Evolutionary conservation across 1,139 yeast genomes (phyloP).

Genomic region (Zygotorulaspora mrakii): DNA sequence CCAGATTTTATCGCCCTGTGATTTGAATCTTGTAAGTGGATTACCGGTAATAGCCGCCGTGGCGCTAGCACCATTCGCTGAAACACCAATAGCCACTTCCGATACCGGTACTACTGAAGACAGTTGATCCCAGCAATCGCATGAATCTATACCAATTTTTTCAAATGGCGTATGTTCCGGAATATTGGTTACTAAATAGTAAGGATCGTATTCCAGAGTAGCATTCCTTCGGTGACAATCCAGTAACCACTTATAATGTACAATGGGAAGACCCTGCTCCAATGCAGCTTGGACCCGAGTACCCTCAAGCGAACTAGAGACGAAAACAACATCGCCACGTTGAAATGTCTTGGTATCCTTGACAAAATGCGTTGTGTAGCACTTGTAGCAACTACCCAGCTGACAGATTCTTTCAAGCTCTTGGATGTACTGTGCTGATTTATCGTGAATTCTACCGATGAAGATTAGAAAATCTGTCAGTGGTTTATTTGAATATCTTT

Average conservation of each 20-base stretch:
- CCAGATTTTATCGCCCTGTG: slow-evolving; percentile 30
- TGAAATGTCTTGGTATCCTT: slow-evolving; percentile 22
- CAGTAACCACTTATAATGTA: slow-evolving; percentile 72
- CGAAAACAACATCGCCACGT: slow-evolving; percentile 24
- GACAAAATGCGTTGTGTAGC: slow-evolving; percentile 27
- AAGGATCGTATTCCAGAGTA: slow-evolving; percentile 48
- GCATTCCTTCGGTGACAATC: slow-evolving; percentile 64
- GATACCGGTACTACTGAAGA: slow-evolving; percentile 9
- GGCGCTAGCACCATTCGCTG: too few species aligned
- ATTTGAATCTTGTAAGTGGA: slow-evolving; percentile 22
- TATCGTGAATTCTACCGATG: slow-evolving; percentile 29
- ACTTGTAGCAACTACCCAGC: slow-evolving; percentile 22
- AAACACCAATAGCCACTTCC: slow-evolving; percentile 31
- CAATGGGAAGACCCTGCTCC: slow-evolving; percentile 43
- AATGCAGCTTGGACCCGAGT: slow-evolving; percentile 32
- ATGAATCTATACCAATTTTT: slow-evolving; percentile 47
- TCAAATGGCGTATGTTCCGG: slow-evolving; percentile 23
- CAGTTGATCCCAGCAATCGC: slow-evolving; percentile 49
- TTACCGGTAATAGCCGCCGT: slow-evolving; percentile 25
- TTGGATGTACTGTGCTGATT: slow-evolving; percentile 21
- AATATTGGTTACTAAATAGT: slow-evolving; percentile 41
- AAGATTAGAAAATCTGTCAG: slow-evolving; percentile 29
- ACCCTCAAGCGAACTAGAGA: slow-evolving; percentile 30
- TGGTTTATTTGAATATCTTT: slow-evolving; percentile 24
- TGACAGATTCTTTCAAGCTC: slow-evolving; percentile 24